These are phyloP conservation scores for Casuarina glauca DNA, from an alignment of 306 rosid genomes.

Conservation along the genomic window DNA sequence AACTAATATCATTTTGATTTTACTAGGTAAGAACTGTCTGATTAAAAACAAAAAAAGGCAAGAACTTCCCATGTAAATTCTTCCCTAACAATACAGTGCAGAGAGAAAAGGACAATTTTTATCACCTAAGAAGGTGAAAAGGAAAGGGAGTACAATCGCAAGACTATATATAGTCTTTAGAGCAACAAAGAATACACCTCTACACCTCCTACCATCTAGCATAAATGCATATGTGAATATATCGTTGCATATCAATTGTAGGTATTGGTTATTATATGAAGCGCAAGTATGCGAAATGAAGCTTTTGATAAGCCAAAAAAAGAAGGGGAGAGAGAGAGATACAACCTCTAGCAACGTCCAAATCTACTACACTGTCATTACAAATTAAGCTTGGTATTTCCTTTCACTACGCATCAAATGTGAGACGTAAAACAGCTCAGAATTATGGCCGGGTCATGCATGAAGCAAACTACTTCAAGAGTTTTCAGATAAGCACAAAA, in stretches of 20 bases:
- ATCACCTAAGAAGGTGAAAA: neutral
- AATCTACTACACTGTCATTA: neutral
- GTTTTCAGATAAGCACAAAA: neutral
- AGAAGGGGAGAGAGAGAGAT: neutral
- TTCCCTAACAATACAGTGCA: neutral
- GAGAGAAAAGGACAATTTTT: neutral
- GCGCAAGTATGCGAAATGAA: too few species aligned
- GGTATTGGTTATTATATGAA: too few species aligned
- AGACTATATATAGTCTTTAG: neutral
- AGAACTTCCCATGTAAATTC: neutral
- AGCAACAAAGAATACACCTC: neutral
- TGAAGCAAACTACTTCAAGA: neutral
- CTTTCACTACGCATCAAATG: neutral
- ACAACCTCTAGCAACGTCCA: neutral
- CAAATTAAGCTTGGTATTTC: neutral
- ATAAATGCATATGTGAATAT: neutral
- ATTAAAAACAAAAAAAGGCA: neutral
- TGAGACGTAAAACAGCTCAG: neutral
- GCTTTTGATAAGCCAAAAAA: neutral
- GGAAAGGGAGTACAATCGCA: neutral
- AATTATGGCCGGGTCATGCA: neutral
- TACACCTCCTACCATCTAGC: neutral
- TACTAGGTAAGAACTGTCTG: neutral
- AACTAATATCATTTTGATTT: neutral
- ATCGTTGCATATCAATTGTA: too few species aligned